A percentile compares a stretch with the other conserved stretches of the same genome.
Evolutionary conservation across 2,329 filamentous ascomycete genomes (phyloP).

Genomic region (Lasiodiplodia sp.): DNA sequence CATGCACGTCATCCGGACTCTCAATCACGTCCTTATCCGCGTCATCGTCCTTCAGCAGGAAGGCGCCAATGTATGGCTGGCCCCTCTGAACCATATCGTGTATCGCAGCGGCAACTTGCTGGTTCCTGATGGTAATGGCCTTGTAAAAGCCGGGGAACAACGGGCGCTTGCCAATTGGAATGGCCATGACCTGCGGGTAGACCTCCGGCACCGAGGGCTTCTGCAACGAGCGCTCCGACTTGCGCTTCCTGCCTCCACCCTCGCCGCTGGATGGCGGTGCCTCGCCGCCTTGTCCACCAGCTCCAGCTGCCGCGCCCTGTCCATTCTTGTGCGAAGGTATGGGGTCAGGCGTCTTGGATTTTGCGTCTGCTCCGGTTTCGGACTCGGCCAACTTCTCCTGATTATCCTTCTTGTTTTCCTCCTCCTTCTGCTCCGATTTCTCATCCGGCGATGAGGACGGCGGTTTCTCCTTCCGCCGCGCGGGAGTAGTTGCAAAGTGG

Average conservation of each 20-base stretch:
- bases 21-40: constrained; percentile 94
- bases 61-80: constrained; percentile 96
- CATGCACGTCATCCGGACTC: constrained; percentile 88
- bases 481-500: constrained; percentile 36
- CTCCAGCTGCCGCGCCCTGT: constrained; percentile 66
- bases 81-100: constrained; percentile 96
- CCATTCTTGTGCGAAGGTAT: constrained; percentile 64
- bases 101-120: constrained; percentile 88
- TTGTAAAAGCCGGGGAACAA: constrained; percentile 99
- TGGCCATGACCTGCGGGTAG: constrained; percentile 96
- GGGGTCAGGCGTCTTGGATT: constrained; percentile 58
- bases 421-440: constrained; percentile 54
- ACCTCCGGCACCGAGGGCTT: constrained; percentile 93
- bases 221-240: constrained; percentile 76
- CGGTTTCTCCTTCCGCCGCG: constrained; percentile 60
- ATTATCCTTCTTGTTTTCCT: constrained; percentile 48
- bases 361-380: constrained; percentile 49
- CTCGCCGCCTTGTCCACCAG: constrained; percentile 61
- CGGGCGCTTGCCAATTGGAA: constrained; percentile 91
- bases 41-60: constrained; percentile 95
- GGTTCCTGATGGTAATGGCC: constrained; percentile 94
- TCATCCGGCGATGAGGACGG: constrained; percentile 56
- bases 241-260: constrained; percentile 71
- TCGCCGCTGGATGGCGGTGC: constrained; percentile 48
- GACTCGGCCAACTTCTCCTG: constrained; percentile 52